Evolutionary conservation across 768 basidiomycete genomes (phyloP), one percentile per base, ranked within the genome.

Genomic region (Naganishia vishniacii): DNA sequence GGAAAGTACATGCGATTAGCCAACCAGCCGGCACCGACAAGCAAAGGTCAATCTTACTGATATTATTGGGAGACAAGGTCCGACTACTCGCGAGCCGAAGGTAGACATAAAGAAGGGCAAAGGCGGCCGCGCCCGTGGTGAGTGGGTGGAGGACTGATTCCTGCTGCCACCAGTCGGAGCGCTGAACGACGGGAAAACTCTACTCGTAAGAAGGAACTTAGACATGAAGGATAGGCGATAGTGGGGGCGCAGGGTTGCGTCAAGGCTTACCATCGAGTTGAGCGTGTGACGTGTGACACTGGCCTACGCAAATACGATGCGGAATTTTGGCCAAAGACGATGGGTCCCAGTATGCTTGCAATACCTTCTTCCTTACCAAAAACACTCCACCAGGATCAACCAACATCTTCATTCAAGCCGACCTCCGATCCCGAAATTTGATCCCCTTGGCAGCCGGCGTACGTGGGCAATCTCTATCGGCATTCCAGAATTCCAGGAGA

Each of bases 121-220:
- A 51, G 29, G 49, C 49, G 12, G 26, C 53, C 3, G 53, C 53
- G 23, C 53, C 53, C 20, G 34, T 18, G 6, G 53, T 56, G 8
- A 56, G 20, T 2, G 53, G 53, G 23, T 56, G 53, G 28, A 56
- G 53, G 3, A 56, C 53, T n/a, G 53, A 56, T 26, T 34, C 23
- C n/a, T 56, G 53, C 20, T 56, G 32, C 32, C 23, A 56, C 53
- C 53, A 56, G 37, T 56, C 53, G 2, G 32, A 40, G 11, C 32
- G 4, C 37, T 40, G 34, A 6, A 56, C 34, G 34, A 56, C 53
- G 8, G 37, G 37, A 40, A 16, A 8, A 29, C 49, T 23, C 49
- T 51, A 31, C 12, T 28, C 18, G n/a, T 9, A 34, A 29, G 31
- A 32, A 37, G 31, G n/a, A 31, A 9, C 11, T 15, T 32, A 51